Evolutionary conservation across 202 grass and related monocot genomes (phyloP).

Genomic region (Panicum hallii): DNA sequence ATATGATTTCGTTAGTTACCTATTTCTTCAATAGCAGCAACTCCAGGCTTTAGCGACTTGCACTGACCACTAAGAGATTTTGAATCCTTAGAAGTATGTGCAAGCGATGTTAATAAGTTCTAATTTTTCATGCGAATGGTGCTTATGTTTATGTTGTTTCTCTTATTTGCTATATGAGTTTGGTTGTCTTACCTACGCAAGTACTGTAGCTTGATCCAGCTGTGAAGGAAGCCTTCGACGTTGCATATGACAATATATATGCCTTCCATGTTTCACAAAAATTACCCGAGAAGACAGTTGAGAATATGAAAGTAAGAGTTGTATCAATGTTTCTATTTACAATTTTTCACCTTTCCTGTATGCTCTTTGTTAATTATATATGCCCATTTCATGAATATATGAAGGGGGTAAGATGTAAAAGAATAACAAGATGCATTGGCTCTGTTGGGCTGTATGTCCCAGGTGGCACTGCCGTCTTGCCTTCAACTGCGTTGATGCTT

Average conservation of each 20-base stretch:
- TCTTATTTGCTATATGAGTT: not conserved
- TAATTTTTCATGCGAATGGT: not conserved
- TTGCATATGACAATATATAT: slow-evolving; percentile 97
- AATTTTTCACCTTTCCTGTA: slow-evolving; percentile 22
- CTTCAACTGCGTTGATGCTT: slow-evolving; percentile 96
- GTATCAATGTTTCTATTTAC: slow-evolving; percentile 30
- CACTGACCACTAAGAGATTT: slow-evolving; percentile 14
- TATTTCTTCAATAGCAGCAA: slow-evolving; percentile 9
- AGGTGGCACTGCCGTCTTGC: slow-evolving; percentile 94
- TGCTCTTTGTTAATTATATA: not conserved
- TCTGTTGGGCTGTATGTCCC: slow-evolving; percentile 98
- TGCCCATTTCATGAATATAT: slow-evolving; percentile 35
- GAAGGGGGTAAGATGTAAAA: slow-evolving; percentile 96
- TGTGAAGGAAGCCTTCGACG: slow-evolving; percentile 88
- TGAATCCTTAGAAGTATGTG: slow-evolving; percentile 19
- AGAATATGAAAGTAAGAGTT: slow-evolving; percentile 86
- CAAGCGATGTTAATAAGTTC: not conserved
- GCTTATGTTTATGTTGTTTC: not conserved
- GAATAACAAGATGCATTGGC: slow-evolving; percentile 83
- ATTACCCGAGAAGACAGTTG: slow-evolving; percentile 71
- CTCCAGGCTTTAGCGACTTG: slow-evolving; percentile 11
- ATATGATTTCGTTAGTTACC: not conserved
- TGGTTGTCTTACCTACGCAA: slow-evolving; percentile 34
- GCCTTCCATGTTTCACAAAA: slow-evolving; percentile 91
- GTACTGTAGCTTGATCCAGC: slow-evolving; percentile 82